phyloP scores from a whole-genome alignment of 2,329 filamentous ascomycete species.

The Alternaria dauci region DNA sequence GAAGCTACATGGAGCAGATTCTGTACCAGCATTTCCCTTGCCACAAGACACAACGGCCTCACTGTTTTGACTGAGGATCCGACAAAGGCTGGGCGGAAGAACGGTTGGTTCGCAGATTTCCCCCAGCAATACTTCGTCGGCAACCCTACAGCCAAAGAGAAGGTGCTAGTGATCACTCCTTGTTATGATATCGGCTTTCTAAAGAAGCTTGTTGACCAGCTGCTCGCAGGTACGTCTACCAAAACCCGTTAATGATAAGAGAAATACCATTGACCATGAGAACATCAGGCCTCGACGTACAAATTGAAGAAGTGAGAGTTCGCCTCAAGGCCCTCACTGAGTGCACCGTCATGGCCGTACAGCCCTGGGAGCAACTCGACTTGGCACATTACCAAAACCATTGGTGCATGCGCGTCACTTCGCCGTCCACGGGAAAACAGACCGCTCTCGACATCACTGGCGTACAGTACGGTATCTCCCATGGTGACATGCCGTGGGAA shows the following conservation, averaged over 20 bases:
- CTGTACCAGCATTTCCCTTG: neutral
- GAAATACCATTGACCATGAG: neutral
- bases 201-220: conserved; percentile 4
- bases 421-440: conserved; percentile 4
- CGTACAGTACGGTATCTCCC: conserved; percentile 4
- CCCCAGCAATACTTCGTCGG: neutral
- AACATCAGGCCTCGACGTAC: conserved; percentile 7
- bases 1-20: conserved; percentile 4
- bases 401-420: conserved; percentile 14
- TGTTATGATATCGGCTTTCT: conserved; percentile 11
- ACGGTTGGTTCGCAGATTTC: conserved; percentile 12
- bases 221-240: conserved; percentile 10
- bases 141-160: neutral
- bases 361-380: neutral
- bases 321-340: neutral
- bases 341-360: neutral
- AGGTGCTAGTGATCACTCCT: conserved; percentile 4
- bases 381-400: neutral
- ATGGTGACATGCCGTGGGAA: neutral
- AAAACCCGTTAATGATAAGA: neutral
- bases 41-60: neutral
- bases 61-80: conserved; percentile 5
- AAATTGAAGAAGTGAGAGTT: conserved; percentile 12
- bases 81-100: neutral
- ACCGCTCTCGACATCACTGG: conserved; percentile 12